Base-by-base conservation (phyloP, 176 grass and related monocot genomes). In the Poa pratensis region DNA sequence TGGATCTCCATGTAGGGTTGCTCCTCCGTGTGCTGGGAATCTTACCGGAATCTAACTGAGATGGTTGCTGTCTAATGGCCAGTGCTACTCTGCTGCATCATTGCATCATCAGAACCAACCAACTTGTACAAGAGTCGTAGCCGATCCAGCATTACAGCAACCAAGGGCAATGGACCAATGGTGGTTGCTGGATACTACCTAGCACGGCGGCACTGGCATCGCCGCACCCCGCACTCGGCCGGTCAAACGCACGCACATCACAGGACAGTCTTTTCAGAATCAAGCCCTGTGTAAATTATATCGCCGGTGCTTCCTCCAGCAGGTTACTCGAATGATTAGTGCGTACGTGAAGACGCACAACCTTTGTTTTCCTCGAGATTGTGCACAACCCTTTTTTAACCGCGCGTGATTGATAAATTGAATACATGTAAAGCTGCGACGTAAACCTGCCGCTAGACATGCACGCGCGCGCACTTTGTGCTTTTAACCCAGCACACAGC, bases 391-490 rank as follows among this genome's bases (percentile, higher is more conserved):
- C 48, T 51, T 49, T 16, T 52, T 51, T 46, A 17, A 30, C 71
- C 43, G 43, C 8, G 71, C 1, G 45, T 46, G 16, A 51, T 10
- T 32, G 46, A 11, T 48, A 10, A 30, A 51, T 75, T 74, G 71
- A 28, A 74, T 74, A 74, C 45, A 51, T 53, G 73, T 52, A 75
- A 75, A 53, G 73, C 73, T 75, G 24, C 8, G 8, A 53, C 4
- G 46, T 75, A 75, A 75, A 75, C 48, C 73, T 75, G 73, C 46
- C 19, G 73, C 73, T 75, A 53, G 27, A 75, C 48, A 75, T 52
- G 73, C 73, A 75, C 48, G 73, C 73, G 26, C 48, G 48, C 73
- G 26, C 48, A 19, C 73, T 9, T 53, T 75, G 73, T 75, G 46
- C 48, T 53, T 75, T 75, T 53, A 14, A 0, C 73, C 26, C 48